Percentiles rank a stretch among this genome's conserved stretches.
These are phyloP conservation scores for Urochloa ruziziensis DNA, from an alignment of 176 grass and related monocot genomes.

Conservation along the genomic window DNA sequence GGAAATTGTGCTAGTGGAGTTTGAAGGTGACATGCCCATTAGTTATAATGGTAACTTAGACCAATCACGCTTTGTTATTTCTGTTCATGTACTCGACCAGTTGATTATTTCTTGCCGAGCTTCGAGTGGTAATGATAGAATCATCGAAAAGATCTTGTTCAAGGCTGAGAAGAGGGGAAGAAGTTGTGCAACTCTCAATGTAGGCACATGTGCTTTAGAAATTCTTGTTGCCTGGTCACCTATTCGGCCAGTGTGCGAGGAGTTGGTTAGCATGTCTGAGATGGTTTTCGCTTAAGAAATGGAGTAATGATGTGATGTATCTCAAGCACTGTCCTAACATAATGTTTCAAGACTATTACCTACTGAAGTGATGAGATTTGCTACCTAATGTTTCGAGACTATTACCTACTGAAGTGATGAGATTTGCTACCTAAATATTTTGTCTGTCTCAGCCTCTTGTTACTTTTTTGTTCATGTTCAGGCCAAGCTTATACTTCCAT, in stretches of 20 bases:
- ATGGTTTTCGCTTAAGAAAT: not conserved
- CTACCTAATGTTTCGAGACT: no score
- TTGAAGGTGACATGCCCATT: no score
- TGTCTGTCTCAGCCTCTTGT: no score
- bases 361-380: no score
- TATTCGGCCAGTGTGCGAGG: not conserved
- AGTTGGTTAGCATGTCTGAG: not conserved
- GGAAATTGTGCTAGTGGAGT: no score
- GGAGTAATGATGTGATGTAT: no score
- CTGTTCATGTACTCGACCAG: not conserved
- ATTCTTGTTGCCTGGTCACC: not conserved
- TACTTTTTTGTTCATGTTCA: no score
- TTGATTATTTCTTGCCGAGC: not conserved
- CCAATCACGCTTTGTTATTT: not conserved
- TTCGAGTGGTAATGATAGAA: not conserved
- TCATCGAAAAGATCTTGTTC: not conserved
- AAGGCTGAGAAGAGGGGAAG: not conserved
- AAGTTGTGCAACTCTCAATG: not conserved
- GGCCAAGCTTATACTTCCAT: no score
- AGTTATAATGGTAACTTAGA: not conserved
- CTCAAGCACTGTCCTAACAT: no score
- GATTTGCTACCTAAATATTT: no score
- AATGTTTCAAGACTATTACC: no score
- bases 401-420: no score
- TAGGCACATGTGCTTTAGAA: not conserved